Evolutionary conservation across 805 yeast genomes (phyloP).

Genomic region (Wickerhamiella alocasiicola): DNA sequence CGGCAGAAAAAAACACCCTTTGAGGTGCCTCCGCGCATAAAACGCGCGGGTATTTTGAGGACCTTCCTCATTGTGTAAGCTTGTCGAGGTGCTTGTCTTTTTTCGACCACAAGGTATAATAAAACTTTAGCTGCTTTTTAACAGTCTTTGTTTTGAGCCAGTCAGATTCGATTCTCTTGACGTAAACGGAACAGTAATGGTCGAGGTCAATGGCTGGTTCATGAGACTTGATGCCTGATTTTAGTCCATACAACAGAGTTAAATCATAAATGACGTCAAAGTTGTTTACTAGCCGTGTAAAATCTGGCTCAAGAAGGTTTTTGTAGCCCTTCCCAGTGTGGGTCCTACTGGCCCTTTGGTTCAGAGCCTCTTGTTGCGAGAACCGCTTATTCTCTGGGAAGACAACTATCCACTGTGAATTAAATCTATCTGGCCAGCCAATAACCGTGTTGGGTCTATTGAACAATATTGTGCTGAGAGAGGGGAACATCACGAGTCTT

Average conservation of each 20-base stretch:
- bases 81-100: constrained; percentile 1
- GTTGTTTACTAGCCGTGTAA: background rate
- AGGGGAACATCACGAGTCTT: constrained; percentile 1
- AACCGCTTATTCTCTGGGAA: constrained; percentile 4
- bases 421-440: background rate
- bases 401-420: constrained; percentile 1
- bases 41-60: constrained; percentile 10
- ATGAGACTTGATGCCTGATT: background rate
- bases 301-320: background rate
- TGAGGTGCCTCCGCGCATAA: constrained; percentile 15
- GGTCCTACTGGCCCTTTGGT: background rate
- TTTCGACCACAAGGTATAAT: background rate
- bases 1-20: constrained; percentile 12
- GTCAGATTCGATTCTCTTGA: background rate
- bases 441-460: background rate
- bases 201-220: background rate
- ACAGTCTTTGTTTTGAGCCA: background rate
- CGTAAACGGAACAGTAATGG: constrained; percentile 3
- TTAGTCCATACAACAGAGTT: constrained; percentile 5
- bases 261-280: constrained; percentile 4
- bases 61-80: constrained; percentile 4
- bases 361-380: background rate
- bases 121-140: constrained; percentile 1
- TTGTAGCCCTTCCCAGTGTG: background rate
- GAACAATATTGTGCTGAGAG: background rate